Base-by-base conservation (phyloP, 345 rosid genomes). In the Gynandropsis gynandra region DNA sequence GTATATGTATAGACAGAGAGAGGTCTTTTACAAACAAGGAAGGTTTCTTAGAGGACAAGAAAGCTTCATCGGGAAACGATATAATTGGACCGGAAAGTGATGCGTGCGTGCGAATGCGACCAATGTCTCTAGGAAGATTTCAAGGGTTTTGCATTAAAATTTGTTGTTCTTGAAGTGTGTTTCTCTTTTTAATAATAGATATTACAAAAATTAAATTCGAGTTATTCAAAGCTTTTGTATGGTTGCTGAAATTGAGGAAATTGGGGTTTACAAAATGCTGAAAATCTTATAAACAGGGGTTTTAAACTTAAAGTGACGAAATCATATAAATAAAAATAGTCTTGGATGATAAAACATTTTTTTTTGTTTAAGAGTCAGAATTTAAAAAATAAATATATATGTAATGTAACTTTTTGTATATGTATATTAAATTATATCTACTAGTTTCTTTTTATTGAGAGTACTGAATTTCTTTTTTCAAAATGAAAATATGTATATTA, bases 1-100 rank as follows among this genome's bases (percentile, higher is more conserved):
- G 5, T 24, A 24, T 50, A 50, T 56, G 48, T 64, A 56, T 56
- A 61, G 21, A 34, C n/a, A 40, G 10, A 13, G 34, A n/a, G 8
- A 17, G 31, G 29, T 45, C 4, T 14, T 44, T 43, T 44, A 8
- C 59, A 55, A 38, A 55, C 31, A 21, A 35, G 35, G 33, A 20
- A 31, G 36, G 47, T 64, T 56, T 31, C 69, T 43, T 57, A 50
- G 48, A 64, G 27, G 43, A 50, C 33, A 65, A 65, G 64, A 52
- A 65, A 65, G 21, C 54, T 46, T 29, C 54, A 65, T 65, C 14
- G 63, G 70, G 64, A 52, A 44, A 65, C 39, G 64, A 45, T 39
- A 45, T 39, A 58, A 33, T 15, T 65, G 70, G 70, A 65, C 64
- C 70, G 40, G 70, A 65, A 65, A 58, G 60, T 65, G 59, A 58